Percentiles rank a stretch among this genome's conserved stretches.
phyloP scores from a whole-genome alignment of 208 protist species.

The Leishmania lainsoni region DNA sequence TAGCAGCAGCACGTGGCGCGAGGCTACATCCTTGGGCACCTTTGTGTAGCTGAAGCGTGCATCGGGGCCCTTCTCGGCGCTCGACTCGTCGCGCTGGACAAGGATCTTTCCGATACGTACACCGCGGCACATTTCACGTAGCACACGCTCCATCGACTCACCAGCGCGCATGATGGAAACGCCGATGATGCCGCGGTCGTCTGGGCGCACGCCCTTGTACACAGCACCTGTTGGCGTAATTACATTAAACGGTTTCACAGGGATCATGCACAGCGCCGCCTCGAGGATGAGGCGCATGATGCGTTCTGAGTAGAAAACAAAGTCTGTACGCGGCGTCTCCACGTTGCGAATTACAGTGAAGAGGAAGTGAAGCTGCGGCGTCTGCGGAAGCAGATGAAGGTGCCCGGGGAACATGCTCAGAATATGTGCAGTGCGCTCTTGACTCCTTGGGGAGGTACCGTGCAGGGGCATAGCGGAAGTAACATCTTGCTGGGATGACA shows the following conservation, averaged over 20 bases:
- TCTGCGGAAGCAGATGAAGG: constrained; percentile 80
- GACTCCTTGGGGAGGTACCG: constrained; percentile 12
- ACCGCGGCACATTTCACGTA: constrained; percentile 94
- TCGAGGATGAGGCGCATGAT: constrained; percentile 96
- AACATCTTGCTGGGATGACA: constrained; percentile 1
- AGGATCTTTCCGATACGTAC: constrained; percentile 98
- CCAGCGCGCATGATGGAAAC: constrained; percentile 97
- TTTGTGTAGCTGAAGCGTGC: constrained; percentile 94
- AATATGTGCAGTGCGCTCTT: constrained; percentile 56
- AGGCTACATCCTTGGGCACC: constrained; percentile 93
- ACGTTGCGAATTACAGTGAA: constrained; percentile 95
- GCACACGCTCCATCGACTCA: constrained; percentile 95
- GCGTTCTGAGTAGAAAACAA: constrained; percentile 97
- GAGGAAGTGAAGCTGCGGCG: constrained; percentile 90
- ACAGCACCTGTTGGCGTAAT: constrained; percentile 91
- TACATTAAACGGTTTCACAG: constrained; percentile 84
- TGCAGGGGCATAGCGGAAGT: constrained; percentile 33
- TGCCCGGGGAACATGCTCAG: constrained; percentile 66
- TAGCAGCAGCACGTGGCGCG: constrained; percentile 93
- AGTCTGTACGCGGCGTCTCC: constrained; percentile 92
- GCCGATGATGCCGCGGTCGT: constrained; percentile 90
- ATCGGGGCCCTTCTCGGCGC: constrained; percentile 87
- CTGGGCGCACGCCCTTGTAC: constrained; percentile 81
- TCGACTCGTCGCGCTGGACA: constrained; percentile 96
- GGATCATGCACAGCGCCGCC: constrained; percentile 85